Conservation (phyloP, 1,284 basidiomycete genomes). For the Leccinum holopus region DNA sequence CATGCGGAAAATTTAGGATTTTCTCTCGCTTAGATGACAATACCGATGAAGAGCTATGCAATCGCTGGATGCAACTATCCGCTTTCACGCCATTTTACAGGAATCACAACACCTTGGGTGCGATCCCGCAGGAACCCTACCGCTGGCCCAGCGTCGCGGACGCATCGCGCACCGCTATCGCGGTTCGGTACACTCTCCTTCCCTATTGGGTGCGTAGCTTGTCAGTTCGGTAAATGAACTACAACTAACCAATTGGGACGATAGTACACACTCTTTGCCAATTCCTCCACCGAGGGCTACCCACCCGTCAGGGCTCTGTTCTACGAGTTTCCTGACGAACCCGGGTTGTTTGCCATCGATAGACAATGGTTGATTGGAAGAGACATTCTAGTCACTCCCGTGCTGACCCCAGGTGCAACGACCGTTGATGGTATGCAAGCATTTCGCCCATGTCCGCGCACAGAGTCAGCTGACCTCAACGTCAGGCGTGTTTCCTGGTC, state of each 20-base stretch:
- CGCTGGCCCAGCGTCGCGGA: constrained; percentile 73
- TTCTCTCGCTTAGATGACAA: constrained; percentile 43
- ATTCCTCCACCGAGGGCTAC: constrained; percentile 59
- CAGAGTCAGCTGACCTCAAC: not conserved
- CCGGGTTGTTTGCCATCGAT: constrained; percentile 63
- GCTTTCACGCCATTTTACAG: constrained; percentile 73
- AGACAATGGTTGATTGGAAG: constrained; percentile 70
- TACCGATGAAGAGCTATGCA: constrained; percentile 78
- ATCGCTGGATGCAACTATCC: constrained; percentile 78
- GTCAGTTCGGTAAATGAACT: not conserved
- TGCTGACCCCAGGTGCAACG: constrained; percentile 59
- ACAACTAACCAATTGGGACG: not conserved
- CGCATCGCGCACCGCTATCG: constrained; percentile 68
- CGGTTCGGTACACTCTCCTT: constrained; percentile 62
- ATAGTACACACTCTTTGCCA: constrained; percentile 72
- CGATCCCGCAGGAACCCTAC: constrained; percentile 71
- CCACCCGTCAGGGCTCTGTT: constrained; percentile 73
- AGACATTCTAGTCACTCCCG: constrained; percentile 73
- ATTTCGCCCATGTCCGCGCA: not conserved
- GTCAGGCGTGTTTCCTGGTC: constrained; percentile 60
- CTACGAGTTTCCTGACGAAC: constrained; percentile 73
- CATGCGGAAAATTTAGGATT: constrained; percentile 7
- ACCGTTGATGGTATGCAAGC: constrained; percentile 40
- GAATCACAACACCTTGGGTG: constrained; percentile 64
- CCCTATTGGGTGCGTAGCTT: constrained; percentile 68